Conservation (phyloP, 345 rosid genomes). For the Pelargonium nanum region DNA sequence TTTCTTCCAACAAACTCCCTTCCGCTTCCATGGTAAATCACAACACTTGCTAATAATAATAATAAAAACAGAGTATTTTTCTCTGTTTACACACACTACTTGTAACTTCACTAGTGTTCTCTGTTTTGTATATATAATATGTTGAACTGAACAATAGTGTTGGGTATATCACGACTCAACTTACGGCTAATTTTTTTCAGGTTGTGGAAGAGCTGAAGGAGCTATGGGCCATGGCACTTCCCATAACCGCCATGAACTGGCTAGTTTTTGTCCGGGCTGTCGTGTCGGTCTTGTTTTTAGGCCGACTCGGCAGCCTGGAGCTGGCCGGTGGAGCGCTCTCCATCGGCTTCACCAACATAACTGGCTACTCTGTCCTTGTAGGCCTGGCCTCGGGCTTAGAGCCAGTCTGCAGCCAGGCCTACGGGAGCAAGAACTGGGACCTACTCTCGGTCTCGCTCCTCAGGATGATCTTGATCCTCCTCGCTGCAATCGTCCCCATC, state of each 20-base stretch:
- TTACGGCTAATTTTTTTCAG: constrained; percentile 29
- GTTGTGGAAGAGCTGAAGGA: constrained; percentile 73
- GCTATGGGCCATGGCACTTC: constrained; percentile 82
- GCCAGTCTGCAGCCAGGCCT: constrained; percentile 96
- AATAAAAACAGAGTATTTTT: not conserved
- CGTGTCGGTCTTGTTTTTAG: constrained; percentile 81
- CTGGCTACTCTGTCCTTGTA: constrained; percentile 87
- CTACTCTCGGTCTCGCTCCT: constrained; percentile 75
- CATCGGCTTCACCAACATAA: constrained; percentile 95
- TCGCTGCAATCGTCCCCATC: constrained; percentile 67
- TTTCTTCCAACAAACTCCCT: constrained; percentile 34
- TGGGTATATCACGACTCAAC: no score
- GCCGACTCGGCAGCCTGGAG: constrained; percentile 84
- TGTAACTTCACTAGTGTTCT: not conserved
- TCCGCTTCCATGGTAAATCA: constrained; percentile 41
- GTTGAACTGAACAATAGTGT: not conserved
- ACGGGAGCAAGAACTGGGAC: constrained; percentile 83
- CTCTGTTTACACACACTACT: not conserved
- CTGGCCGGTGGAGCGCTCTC: constrained; percentile 95
- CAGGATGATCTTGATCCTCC: constrained; percentile 76
- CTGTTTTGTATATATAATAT: not conserved
- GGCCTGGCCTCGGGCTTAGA: constrained; percentile 96
- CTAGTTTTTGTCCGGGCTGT: constrained; percentile 68
- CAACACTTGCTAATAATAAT: not conserved
- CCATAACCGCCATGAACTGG: constrained; percentile 78